Conservation (phyloP, 78 protist species). For the Dictyostelium intermedium region DNA sequence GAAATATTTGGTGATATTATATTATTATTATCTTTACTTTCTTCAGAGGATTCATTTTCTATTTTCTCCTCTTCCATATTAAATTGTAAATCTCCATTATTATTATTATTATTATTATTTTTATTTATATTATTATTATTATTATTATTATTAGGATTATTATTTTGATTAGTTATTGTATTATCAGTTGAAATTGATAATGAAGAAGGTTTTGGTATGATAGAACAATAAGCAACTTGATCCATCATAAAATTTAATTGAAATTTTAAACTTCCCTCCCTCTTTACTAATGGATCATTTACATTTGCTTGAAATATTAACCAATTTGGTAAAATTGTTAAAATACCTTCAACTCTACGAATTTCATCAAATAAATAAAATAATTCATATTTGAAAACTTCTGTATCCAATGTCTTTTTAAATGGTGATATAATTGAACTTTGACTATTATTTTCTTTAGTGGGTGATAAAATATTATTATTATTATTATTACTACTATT, state of each 20-base stretch:
- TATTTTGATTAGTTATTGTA: background rate
- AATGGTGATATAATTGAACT: background rate
- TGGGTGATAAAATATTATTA: background rate
- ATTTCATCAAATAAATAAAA: conserved; percentile 20
- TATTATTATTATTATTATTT: background rate
- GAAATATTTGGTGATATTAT: background rate
- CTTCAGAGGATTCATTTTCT: background rate
- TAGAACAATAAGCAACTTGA: conserved; percentile 12
- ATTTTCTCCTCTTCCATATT: conserved; percentile 25
- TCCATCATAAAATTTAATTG: conserved; percentile 59
- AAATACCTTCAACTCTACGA: conserved; percentile 23
- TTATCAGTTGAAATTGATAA: background rate
- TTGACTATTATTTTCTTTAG: background rate
- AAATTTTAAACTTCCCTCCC: conserved; percentile 40
- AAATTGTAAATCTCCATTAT: conserved; percentile 27
- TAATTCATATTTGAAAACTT: conserved; percentile 33
- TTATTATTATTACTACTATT: background rate
- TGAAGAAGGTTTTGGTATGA: conserved; percentile 6
- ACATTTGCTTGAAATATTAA: conserved; percentile 55
- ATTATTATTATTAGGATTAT: background rate
- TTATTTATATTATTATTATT: background rate
- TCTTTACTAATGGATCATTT: conserved; percentile 18
- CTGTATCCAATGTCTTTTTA: background rate
- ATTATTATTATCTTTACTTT: background rate
- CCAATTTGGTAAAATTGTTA: conserved; percentile 53